Conservation (phyloP, 2,329 filamentous ascomycete species). For the Fusarium papillatum region DNA sequence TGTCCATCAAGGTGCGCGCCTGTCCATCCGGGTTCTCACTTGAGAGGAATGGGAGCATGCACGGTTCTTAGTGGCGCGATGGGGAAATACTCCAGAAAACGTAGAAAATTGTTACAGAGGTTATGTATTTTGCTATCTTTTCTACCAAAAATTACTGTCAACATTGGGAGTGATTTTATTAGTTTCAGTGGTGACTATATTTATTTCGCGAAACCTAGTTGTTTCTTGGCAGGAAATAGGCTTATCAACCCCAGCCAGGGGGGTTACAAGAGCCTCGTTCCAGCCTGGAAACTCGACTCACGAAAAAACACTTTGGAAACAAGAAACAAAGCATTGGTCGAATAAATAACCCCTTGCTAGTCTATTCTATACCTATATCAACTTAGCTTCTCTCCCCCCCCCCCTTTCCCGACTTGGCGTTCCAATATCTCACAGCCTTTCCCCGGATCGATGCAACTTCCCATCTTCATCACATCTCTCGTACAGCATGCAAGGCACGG, state of each 20-base stretch:
- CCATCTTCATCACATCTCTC: not conserved
- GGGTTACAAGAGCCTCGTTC: not conserved
- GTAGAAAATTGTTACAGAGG: fast-evolving
- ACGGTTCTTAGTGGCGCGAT: constrained; percentile 16
- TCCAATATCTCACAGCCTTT: not conserved
- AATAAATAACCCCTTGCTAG: not conserved
- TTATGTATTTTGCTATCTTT: constrained; percentile 17
- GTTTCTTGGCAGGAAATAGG: not conserved
- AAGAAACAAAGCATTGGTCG: not conserved
- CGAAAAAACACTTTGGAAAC: not conserved
- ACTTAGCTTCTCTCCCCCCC: not conserved
- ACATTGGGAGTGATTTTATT: not conserved
- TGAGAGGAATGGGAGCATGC: constrained; percentile 4
- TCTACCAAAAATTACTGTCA: not conserved
- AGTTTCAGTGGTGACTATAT: not conserved
- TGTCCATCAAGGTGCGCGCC: constrained; percentile 43
- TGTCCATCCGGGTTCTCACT: constrained; percentile 45
- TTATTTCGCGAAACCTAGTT: not conserved
- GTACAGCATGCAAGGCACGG: not conserved
- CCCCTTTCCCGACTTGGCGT: not conserved
- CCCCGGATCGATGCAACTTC: not conserved
- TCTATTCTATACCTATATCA: not conserved
- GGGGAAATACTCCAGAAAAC: not conserved
- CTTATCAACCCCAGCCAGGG: not conserved
- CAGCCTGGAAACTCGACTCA: not conserved